Base-by-base conservation (phyloP, 1,284 basidiomycete genomes). In the Pyrrhoderma lamaoense region DNA sequence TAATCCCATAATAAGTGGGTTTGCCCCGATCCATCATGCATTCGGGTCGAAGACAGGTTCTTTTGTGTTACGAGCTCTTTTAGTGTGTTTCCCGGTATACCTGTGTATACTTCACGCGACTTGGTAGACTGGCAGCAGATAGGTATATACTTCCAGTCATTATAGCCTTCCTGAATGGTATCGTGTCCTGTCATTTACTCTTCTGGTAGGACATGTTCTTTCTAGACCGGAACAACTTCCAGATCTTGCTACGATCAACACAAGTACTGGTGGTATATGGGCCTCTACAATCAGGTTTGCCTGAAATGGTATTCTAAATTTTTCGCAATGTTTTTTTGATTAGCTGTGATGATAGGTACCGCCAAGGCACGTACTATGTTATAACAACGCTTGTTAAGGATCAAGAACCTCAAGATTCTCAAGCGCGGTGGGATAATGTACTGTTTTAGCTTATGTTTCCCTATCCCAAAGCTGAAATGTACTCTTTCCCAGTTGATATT, bases 381-480 rank as follows among this genome's bases (percentile, higher is more conserved):
- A 57, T 62, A 11, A 67, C 67, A 2, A 67, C 66, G 3, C 60
- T 67, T 7, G 66, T 67, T 1, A 61, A 57, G 51, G 65, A 67
- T 54, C 55, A 63, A 36, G 49, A 60, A 21, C 56, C 56, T 23
- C 55, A 59, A 37, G 57, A 60, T 45, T 62, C 65, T 55, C 40
- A 58, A 11, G 46, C 60, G 16, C 61, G 65, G 5, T 68, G 65
- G 65, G 61, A 67, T 45, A 68, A 67, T 56, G 66, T 63, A 31
- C 3, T 35, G 4, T 59, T 42, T 19, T 23, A n/a, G 21, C 31
- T 40, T 31, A 8, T 49, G 31, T 27, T 8, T 9, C 18, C 43
- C 8, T 11, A 3, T 22, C 13, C n/a, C 13, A 22, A n/a, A 5
- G 22, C 47, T 3, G 8, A 11, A n/a, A n/a, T n/a, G n/a, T 5